phyloP scores from a whole-genome alignment of 2,329 filamentous ascomycete genomes.

The Mollisia scopiformis region DNA sequence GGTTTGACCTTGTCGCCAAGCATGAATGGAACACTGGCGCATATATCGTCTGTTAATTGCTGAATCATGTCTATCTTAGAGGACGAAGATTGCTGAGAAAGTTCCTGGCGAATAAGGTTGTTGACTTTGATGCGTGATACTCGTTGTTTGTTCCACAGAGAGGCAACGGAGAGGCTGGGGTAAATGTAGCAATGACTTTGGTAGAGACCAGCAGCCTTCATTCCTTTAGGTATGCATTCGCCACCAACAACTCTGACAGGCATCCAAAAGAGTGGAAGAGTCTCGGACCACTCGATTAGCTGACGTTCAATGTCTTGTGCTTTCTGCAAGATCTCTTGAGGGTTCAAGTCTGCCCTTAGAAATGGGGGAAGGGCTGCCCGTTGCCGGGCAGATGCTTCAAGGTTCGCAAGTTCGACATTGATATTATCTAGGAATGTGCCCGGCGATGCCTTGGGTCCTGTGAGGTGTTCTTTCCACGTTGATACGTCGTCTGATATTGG shows the following conservation, averaged over 20 bases:
- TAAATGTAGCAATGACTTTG: slow-evolving; percentile 12
- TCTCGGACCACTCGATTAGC: slow-evolving; percentile 1
- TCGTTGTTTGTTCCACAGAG: slow-evolving; percentile 9
- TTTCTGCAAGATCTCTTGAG: background rate
- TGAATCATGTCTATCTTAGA: background rate
- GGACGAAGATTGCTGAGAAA: background rate
- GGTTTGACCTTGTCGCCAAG: slow-evolving; percentile 8
- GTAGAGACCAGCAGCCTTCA: slow-evolving; percentile 7
- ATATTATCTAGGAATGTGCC: slow-evolving; percentile 7
- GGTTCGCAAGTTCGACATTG: slow-evolving; percentile 10
- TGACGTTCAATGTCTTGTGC: slow-evolving; percentile 6
- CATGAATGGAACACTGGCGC: slow-evolving; percentile 12
- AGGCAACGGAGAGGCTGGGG: background rate
- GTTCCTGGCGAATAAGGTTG: background rate
- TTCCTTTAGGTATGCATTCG: background rate
- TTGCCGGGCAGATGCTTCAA: background rate
- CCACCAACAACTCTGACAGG: background rate
- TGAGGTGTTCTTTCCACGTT: background rate
- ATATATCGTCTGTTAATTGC: slow-evolving; percentile 12
- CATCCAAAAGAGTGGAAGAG: slow-evolving; percentile 2
- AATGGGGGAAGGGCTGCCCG: background rate
- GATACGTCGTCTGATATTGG: background rate
- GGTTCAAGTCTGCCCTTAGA: background rate
- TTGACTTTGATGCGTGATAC: background rate
- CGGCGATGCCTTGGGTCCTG: background rate